These are phyloP conservation scores for Fagus crenata DNA, from an alignment of 306 rosid species.

Conservation along the genomic window DNA sequence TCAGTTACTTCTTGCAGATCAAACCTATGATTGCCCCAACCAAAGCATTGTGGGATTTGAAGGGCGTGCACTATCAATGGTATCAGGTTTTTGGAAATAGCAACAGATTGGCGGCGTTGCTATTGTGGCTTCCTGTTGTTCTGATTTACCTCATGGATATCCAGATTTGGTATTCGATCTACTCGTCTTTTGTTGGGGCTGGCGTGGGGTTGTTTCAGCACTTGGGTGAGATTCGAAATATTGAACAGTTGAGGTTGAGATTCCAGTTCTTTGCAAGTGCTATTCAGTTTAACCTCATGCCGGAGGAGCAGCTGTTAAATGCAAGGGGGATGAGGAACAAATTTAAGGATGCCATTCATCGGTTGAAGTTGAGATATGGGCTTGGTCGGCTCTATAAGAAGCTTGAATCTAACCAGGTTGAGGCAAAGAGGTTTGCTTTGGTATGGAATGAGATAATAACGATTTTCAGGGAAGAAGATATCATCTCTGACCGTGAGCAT, in stretches of 20 bases:
- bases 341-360: conserved; percentile 81
- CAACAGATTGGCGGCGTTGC: conserved; percentile 63
- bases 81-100: conserved; percentile 50
- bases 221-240: conserved; percentile 94
- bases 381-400: conserved; percentile 84
- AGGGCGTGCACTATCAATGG: conserved; percentile 59
- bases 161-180: conserved; percentile 91
- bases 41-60: conserved; percentile 47
- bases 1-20: conserved; percentile 88
- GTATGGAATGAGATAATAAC: conserved; percentile 92
- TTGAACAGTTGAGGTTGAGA: conserved; percentile 79
- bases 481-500: conserved; percentile 77
- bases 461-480: conserved; percentile 95
- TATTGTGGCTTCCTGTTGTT: conserved; percentile 89
- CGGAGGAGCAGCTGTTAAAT: conserved; percentile 85
- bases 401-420: conserved; percentile 85
- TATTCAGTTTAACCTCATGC: conserved; percentile 94
- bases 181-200: conserved; percentile 86
- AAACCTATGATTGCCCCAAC: conserved; percentile 85
- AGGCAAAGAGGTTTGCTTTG: conserved; percentile 88
- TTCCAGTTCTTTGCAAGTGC: conserved; percentile 98
- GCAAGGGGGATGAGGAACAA: conserved; percentile 75
- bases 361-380: conserved; percentile 95
- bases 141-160: conserved; percentile 88
- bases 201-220: conserved; percentile 80